Evolutionary conservation across 2,329 filamentous ascomycete species (phyloP).

Genomic region (Diaporthe ampelina): DNA sequence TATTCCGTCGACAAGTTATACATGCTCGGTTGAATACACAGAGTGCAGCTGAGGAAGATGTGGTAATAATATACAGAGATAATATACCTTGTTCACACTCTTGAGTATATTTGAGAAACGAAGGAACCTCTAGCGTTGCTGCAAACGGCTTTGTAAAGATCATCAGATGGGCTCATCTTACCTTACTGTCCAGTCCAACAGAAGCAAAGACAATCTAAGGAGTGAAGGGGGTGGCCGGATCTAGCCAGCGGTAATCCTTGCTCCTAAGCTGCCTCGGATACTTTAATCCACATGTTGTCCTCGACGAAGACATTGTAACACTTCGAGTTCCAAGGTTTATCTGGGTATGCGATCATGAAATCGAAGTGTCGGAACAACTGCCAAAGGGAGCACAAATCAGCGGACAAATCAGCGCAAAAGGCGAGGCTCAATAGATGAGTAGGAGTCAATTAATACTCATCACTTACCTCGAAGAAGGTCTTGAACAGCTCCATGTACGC

Average conservation of each 20-base stretch:
- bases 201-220: not conserved
- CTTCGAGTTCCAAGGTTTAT: conserved; percentile 17
- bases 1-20: not conserved
- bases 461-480: conserved; percentile 53
- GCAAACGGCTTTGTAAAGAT: not conserved
- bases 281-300: conserved; percentile 20
- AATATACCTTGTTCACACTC: not conserved
- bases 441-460: not conserved
- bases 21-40: no score
- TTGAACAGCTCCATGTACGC: conserved; percentile 39
- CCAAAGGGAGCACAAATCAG: not conserved
- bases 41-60: fast-evolving
- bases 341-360: conserved; percentile 28
- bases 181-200: no score
- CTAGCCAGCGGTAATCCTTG: not conserved
- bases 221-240: no score
- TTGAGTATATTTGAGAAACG: not conserved
- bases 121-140: no score
- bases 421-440: not conserved
- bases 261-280: not conserved
- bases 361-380: conserved; percentile 38
- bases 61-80: not conserved
- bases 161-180: no score
- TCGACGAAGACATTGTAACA: conserved; percentile 37
- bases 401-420: not conserved